Percentiles rank a stretch among this genome's conserved stretches.
These are phyloP conservation scores for Phytopythium oedochilum DNA, from an alignment of 352 stramenopile species.

Conservation along the genomic window DNA sequence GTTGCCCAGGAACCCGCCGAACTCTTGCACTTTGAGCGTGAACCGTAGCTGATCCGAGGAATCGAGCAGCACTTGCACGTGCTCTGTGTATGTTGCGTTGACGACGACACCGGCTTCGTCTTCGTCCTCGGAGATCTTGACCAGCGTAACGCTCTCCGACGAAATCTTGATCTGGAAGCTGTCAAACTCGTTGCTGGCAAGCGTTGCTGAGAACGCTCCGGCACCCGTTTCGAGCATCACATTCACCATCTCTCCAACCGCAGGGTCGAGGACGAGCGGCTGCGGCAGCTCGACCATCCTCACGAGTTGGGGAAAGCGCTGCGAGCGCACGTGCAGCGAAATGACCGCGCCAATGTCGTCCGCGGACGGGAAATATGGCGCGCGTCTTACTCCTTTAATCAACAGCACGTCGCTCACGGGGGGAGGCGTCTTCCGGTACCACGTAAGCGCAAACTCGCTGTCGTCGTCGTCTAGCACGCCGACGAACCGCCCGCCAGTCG, in stretches of 20 bases:
- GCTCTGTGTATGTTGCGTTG: slow-evolving; percentile 39
- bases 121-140: slow-evolving; percentile 75
- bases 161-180: slow-evolving; percentile 82
- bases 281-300: slow-evolving; percentile 49
- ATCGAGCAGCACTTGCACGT: slow-evolving; percentile 73
- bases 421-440: slow-evolving; percentile 55
- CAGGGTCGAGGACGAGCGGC: slow-evolving; percentile 47
- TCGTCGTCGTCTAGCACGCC: slow-evolving; percentile 58
- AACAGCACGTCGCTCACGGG: slow-evolving; percentile 45
- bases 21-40: slow-evolving; percentile 70
- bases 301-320: slow-evolving; percentile 53
- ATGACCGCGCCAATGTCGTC: slow-evolving; percentile 61
- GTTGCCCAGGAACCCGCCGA: slow-evolving; percentile 67
- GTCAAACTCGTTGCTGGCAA: slow-evolving; percentile 73
- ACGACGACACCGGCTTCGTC: slow-evolving; percentile 57
- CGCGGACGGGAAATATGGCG: slow-evolving; percentile 63
- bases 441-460: slow-evolving; percentile 54
- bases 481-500: slow-evolving; percentile 39
- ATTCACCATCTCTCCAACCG: slow-evolving; percentile 64
- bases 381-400: slow-evolving; percentile 53
- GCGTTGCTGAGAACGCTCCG: slow-evolving; percentile 71
- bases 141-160: slow-evolving; percentile 35
- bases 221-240: slow-evolving; percentile 62
- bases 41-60: slow-evolving; percentile 60
- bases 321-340: slow-evolving; percentile 57